A percentile compares a stretch with the other conserved stretches of the same genome.
Evolutionary conservation across 1,139 yeast species (phyloP).

Genomic region (Candida sp.): DNA sequence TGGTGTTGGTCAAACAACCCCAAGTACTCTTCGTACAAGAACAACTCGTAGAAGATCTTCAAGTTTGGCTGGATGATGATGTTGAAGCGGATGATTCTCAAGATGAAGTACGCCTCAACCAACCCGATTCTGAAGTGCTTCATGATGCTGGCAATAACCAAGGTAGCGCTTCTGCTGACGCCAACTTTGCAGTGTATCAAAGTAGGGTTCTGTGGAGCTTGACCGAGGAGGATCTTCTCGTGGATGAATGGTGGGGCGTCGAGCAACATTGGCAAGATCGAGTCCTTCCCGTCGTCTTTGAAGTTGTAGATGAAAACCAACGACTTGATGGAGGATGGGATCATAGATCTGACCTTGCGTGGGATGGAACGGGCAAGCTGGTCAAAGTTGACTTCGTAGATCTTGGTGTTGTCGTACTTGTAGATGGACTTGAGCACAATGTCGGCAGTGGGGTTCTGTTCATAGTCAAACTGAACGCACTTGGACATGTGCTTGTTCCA

Average conservation of each 20-base stretch:
- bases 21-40: slow-evolving; percentile 72
- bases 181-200: slow-evolving; percentile 92
- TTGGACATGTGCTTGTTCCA: slow-evolving; percentile 20
- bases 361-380: slow-evolving; percentile 5
- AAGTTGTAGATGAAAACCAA: slow-evolving; percentile 38
- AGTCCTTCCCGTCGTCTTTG: slow-evolving; percentile 47
- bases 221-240: slow-evolving; percentile 28
- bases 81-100: slow-evolving; percentile 82
- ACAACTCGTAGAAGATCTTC: slow-evolving; percentile 82
- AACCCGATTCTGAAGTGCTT: slow-evolving; percentile 65
- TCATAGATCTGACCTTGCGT: slow-evolving; percentile 4
- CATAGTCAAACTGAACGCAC: slow-evolving; percentile 22
- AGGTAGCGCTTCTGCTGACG: slow-evolving; percentile 89
- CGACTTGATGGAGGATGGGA: slow-evolving; percentile 22
- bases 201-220: slow-evolving; percentile 26
- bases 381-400: slow-evolving; percentile 30
- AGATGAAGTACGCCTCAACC: slow-evolving; percentile 77
- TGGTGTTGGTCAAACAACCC: slow-evolving; percentile 18
- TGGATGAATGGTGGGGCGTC: slow-evolving; percentile 36
- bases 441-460: slow-evolving; percentile 6
- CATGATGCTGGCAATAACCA: slow-evolving; percentile 92
- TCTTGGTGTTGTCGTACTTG: slow-evolving; percentile 27
- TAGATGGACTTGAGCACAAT: slow-evolving; percentile 25
- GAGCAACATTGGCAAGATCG: slow-evolving; percentile 33
- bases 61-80: slow-evolving; percentile 92